Conservation (phyloP, 805 yeast genomes). For the Candida arabinofermentans region DNA sequence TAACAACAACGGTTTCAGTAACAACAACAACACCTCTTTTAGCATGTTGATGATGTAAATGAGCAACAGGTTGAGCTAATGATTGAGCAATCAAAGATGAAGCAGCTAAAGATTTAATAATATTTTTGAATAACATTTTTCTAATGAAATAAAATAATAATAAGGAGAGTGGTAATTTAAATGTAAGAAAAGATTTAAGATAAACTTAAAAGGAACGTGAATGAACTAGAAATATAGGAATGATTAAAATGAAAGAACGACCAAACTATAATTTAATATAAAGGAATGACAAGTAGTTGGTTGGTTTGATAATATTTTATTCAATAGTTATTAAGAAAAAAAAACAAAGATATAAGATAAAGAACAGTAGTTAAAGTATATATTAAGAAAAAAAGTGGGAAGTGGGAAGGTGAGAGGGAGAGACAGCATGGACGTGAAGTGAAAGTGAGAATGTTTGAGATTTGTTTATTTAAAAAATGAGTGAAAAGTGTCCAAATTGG, state of each 20-base stretch:
- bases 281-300: constrained; percentile 1
- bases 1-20: constrained; percentile 46
- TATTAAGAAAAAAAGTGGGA: too few relatives aligned
- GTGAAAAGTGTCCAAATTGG: too few relatives aligned
- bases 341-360: background rate
- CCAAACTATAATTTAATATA: background rate
- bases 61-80: constrained; percentile 57
- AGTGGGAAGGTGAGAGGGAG: too few relatives aligned
- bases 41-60: constrained; percentile 56
- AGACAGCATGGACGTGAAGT: too few relatives aligned
- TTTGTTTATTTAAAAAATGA: too few relatives aligned
- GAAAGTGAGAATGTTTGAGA: too few relatives aligned
- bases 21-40: constrained; percentile 51
- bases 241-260: constrained; percentile 29
- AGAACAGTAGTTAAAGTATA: too few relatives aligned
- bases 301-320: background rate
- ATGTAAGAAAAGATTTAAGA: background rate
- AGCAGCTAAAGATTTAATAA: constrained; percentile 41
- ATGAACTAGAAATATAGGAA: constrained; percentile 10
- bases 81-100: constrained; percentile 48
- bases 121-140: constrained; percentile 25
- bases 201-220: constrained; percentile 8
- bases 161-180: too few relatives aligned
- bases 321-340: background rate
- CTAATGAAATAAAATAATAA: background rate